A percentile compares a stretch with the other conserved stretches of the same genome.
Conservation (phyloP, 768 basidiomycete species). For the Mycena vulgaris region DNA sequence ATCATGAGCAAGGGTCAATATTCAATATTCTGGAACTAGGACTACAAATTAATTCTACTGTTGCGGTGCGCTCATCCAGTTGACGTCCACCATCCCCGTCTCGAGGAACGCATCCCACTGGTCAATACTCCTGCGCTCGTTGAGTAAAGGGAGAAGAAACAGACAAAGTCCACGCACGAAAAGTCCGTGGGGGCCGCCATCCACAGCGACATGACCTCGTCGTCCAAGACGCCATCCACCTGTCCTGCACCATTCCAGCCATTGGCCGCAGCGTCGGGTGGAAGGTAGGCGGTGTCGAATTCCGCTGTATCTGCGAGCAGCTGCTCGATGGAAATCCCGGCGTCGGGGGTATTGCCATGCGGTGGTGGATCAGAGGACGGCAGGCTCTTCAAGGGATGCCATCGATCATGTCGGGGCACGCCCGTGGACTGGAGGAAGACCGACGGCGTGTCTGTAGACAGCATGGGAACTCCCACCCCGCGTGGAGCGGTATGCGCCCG, state of each 20-base stretch:
- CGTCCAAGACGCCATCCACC: conserved; percentile 1
- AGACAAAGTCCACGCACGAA: neutral
- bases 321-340: conserved; percentile 23
- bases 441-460: neutral
- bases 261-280: no score
- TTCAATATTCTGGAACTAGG: no score
- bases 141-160: neutral
- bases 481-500: neutral
- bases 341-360: no score
- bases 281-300: neutral
- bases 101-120: conserved; percentile 19
- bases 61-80: no score
- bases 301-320: conserved; percentile 11
- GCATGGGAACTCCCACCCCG: neutral
- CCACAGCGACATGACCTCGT: no score
- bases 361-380: no score
- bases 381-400: no score
- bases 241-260: neutral
- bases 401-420: no score
- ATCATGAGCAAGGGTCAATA: no score
- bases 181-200: conserved; percentile 26
- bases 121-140: neutral
- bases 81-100: no score
- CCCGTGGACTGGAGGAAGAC: no score
- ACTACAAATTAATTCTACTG: no score